Conservation (phyloP, 2,329 filamentous ascomycete genomes). For the Aaosphaeria pasadenensis region DNA sequence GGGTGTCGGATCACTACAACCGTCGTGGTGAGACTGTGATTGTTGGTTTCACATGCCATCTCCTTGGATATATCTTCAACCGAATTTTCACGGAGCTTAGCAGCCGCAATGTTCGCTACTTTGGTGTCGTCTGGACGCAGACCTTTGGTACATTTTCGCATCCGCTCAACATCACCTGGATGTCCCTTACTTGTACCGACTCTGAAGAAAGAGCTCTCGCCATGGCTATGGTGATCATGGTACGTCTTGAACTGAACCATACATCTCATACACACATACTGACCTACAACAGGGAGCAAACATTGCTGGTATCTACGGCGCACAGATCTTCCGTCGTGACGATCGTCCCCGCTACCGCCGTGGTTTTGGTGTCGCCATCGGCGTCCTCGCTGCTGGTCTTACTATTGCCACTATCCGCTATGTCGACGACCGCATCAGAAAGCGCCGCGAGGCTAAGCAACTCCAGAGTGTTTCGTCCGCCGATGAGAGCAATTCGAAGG, state of each 20-base stretch:
- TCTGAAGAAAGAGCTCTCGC: slow-evolving; percentile 58
- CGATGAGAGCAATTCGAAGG: slow-evolving; percentile 3
- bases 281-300: slow-evolving; percentile 59
- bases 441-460: slow-evolving; percentile 7
- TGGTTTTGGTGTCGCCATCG: slow-evolving; percentile 49
- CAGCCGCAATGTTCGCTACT: slow-evolving; percentile 46
- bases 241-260: slow-evolving; percentile 22
- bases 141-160: slow-evolving; percentile 55
- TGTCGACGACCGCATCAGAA: slow-evolving; percentile 39
- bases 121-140: slow-evolving; percentile 57
- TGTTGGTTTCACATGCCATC: slow-evolving; percentile 42
- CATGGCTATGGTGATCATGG: slow-evolving; percentile 49
- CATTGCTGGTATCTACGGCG: slow-evolving; percentile 59
- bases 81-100: slow-evolving; percentile 45
- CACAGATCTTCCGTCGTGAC: slow-evolving; percentile 57
- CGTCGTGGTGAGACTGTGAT: slow-evolving; percentile 54
- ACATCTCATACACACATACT: neutral
- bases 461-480: slow-evolving; percentile 6
- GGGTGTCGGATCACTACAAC: slow-evolving; percentile 51
- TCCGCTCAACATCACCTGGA: slow-evolving; percentile 59
- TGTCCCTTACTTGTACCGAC: slow-evolving; percentile 55
- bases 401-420: slow-evolving; percentile 42
- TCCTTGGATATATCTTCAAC: slow-evolving; percentile 55
- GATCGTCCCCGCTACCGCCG: slow-evolving; percentile 52
- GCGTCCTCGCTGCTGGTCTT: slow-evolving; percentile 42